These are phyloP conservation scores for Aspergillus steynii DNA, from an alignment of 495 filamentous ascomycete species.

Conservation along the genomic window DNA sequence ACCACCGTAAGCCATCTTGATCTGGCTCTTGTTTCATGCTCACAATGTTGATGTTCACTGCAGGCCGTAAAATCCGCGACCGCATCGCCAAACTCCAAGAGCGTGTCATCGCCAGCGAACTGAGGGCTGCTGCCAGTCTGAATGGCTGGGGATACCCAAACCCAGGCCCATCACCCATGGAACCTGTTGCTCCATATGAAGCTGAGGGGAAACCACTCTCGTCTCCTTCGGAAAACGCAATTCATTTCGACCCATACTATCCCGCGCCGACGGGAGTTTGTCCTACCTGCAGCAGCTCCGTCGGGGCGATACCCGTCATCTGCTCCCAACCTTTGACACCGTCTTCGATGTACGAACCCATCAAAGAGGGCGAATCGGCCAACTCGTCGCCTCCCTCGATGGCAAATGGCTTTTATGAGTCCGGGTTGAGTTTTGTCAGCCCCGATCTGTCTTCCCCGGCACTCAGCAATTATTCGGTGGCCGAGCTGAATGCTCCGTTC, in stretches of 20 bases:
- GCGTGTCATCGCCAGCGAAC: constrained; percentile 43
- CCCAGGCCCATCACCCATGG: constrained; percentile 6
- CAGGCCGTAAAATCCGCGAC: constrained; percentile 43
- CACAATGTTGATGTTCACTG: background rate
- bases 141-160: constrained; percentile 33
- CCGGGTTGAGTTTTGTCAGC: background rate
- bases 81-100: constrained; percentile 47
- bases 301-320: background rate
- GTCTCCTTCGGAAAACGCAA: background rate
- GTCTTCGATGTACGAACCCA: background rate
- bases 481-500: constrained; percentile 2
- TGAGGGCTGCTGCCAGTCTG: constrained; percentile 34
- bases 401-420: background rate
- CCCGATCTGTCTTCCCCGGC: background rate
- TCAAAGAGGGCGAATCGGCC: background rate
- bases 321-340: background rate
- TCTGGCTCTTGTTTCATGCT: background rate
- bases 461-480: background rate
- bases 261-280: background rate
- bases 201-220: background rate
- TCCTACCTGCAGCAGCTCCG: background rate
- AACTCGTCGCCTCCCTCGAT: background rate
- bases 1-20: constrained; percentile 29
- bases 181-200: constrained; percentile 3
- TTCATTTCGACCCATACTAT: background rate